Conservation (phyloP, 2,329 filamentous ascomycete species). For the Tolypocladium ophioglossoides region DNA sequence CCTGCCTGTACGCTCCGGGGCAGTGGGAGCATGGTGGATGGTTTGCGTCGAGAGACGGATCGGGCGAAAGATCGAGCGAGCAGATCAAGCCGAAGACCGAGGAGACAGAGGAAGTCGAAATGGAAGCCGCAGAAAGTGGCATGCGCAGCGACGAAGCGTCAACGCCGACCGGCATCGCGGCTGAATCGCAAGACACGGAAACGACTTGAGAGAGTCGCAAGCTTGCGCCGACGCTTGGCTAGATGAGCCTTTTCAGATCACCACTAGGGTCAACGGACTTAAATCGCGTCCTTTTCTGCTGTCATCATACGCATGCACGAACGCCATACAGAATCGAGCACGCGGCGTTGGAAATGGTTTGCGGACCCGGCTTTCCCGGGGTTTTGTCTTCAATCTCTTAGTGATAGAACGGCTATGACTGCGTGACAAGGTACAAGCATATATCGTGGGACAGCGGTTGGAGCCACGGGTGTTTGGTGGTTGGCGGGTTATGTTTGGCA, state of each 20-base stretch:
- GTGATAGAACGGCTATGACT: background rate
- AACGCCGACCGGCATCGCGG: background rate
- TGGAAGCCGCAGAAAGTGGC: background rate
- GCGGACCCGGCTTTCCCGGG: background rate
- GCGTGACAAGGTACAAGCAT: background rate
- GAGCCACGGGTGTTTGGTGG: background rate
- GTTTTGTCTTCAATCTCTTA: too few relatives aligned
- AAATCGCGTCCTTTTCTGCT: background rate
- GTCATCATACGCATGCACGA: background rate
- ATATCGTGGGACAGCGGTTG: background rate
- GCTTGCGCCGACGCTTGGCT: background rate
- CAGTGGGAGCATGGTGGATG: conserved; percentile 82
- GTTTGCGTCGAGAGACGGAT: conserved; percentile 37
- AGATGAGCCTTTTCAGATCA: background rate
- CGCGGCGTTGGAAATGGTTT: background rate
- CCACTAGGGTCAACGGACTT: background rate
- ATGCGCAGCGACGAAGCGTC: background rate
- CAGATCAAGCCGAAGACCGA: conserved; percentile 17
- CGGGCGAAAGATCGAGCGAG: conserved; percentile 8
- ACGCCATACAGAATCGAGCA: background rate
- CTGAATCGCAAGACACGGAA: background rate
- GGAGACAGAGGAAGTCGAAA: background rate
- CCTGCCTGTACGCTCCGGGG: conserved; percentile 59
- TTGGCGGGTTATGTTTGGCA: background rate
- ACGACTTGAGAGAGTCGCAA: background rate